Conservation (phyloP, 228 moss, liverwort and hornwort genomes). For the Sphagnum fallax region DNA sequence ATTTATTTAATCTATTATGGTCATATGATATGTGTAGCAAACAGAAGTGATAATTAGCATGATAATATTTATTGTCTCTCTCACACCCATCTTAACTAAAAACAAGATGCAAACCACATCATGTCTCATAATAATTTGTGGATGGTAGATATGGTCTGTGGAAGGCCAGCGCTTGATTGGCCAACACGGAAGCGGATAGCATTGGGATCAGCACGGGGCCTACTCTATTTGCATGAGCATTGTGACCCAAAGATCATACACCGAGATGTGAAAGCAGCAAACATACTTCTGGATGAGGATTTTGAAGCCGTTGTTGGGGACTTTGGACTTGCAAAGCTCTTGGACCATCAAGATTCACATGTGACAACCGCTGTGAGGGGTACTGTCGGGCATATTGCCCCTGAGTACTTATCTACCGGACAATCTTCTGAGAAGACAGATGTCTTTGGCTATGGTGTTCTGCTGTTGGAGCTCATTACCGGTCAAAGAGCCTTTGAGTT, state of each 20-base stretch:
- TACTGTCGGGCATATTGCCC: slow-evolving; percentile 39
- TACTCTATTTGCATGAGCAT: slow-evolving; percentile 36
- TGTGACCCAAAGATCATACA: slow-evolving; percentile 44
- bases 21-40: not conserved
- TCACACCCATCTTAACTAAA: not conserved
- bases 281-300: slow-evolving; percentile 32
- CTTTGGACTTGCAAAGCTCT: slow-evolving; percentile 37
- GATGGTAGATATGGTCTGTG: slow-evolving; percentile 16
- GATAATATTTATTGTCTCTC: not conserved
- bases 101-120: not conserved
- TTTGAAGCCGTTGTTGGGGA: slow-evolving; percentile 45
- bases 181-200: slow-evolving; percentile 35
- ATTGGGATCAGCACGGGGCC: slow-evolving; percentile 28
- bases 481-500: slow-evolving; percentile 44
- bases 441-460: slow-evolving; percentile 36
- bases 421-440: slow-evolving; percentile 46
- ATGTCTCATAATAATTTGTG: not conserved
- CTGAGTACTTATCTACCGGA: slow-evolving; percentile 38
- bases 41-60: not conserved
- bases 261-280: slow-evolving; percentile 42
- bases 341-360: slow-evolving; percentile 38
- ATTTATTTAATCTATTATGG: not conserved
- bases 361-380: slow-evolving; percentile 37
- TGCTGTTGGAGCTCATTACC: slow-evolving; percentile 34
- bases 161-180: slow-evolving; percentile 33